Evolutionary conservation across 495 filamentous ascomycete genomes (phyloP), one percentile per base, ranked within the genome.

Genomic region (Echria macrotheca): DNA sequence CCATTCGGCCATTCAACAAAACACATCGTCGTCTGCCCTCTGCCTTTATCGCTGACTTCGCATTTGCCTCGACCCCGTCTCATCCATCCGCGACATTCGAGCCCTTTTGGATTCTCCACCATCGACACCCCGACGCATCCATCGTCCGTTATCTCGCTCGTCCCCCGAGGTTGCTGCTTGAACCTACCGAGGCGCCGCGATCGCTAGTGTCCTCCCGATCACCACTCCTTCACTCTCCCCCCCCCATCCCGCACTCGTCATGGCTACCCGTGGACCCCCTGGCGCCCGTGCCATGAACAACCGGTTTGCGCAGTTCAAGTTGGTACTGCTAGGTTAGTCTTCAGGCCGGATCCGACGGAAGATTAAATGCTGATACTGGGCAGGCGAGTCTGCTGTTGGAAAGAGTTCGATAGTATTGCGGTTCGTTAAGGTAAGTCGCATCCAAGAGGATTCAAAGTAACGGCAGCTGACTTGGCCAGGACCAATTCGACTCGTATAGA

Each of bases 401-500:
- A 96, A 97, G 91, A 96, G 90, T 75, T 97, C 94, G 41, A 82
- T 98, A 63, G 93, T 98, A 4, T 73, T 98, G 61, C 83, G 93
- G 74, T 98, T 98, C 64, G 93, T 98, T 53, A 98, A 98, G 79
- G 91, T 96, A 59, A 69, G 68, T 58, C 35, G 6, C 7, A 35
- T 14, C 17, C 14, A 14, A 5, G 50, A 33, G 22, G n/a, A 23
- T 1, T 1, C 45, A 43, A 8, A 15, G 14, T 36, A 21, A 11
- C 32, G 26, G 29, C 23, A 31, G 36, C 60, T 65, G 46, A 63
- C 53, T 10, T 25, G 12, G 32, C 12, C 55, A 96, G 91, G 93
- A 98, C 68, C 93, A 98, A 93, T 98, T 98, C 70, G 93, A 98
- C 75, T 93, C 95, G 66, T 98, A 96, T 74, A 81, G 93, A 69